These are phyloP conservation scores for Pseudogymnoascus sp. DNA, from an alignment of 2,329 filamentous ascomycete genomes.

Conservation along the genomic window DNA sequence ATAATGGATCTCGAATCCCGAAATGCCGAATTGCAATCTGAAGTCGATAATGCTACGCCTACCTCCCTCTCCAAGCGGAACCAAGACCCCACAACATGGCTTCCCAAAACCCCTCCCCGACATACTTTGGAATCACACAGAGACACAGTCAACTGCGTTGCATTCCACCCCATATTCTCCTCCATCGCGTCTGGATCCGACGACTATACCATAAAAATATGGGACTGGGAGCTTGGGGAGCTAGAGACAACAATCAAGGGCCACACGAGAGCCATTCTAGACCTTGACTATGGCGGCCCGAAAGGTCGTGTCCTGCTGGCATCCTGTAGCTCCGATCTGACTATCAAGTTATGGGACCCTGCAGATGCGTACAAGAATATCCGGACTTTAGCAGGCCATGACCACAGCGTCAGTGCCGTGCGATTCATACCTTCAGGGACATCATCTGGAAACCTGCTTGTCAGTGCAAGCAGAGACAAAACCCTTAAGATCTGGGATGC, in stretches of 20 bases:
- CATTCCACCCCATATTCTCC: constrained; percentile 88
- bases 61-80: constrained; percentile 67
- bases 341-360: constrained; percentile 93
- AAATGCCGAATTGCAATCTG: constrained; percentile 64
- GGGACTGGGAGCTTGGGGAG: constrained; percentile 94
- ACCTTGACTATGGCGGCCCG: constrained; percentile 85
- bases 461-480: constrained; percentile 78
- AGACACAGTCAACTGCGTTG: constrained; percentile 73
- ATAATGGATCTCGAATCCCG: constrained; percentile 88
- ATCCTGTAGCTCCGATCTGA: constrained; percentile 66
- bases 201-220: constrained; percentile 91
- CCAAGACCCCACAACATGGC: constrained; percentile 77
- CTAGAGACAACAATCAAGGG: constrained; percentile 85
- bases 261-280: constrained; percentile 80
- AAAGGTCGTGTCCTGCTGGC: constrained; percentile 70
- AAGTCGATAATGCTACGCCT: constrained; percentile 77
- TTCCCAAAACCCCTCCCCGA: constrained; percentile 73
- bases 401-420: constrained; percentile 83
- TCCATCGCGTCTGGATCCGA: constrained; percentile 85
- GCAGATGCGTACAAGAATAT: constrained; percentile 93
- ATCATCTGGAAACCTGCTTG: constrained; percentile 74
- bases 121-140: constrained; percentile 80
- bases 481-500: constrained; percentile 87
- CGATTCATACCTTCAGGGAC: constrained; percentile 81
- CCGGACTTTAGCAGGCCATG: constrained; percentile 79